A percentile compares a stretch with the other conserved stretches of the same genome.
phyloP scores from a whole-genome alignment of 495 filamentous ascomycete species.

The Schizothecium vesticola region DNA sequence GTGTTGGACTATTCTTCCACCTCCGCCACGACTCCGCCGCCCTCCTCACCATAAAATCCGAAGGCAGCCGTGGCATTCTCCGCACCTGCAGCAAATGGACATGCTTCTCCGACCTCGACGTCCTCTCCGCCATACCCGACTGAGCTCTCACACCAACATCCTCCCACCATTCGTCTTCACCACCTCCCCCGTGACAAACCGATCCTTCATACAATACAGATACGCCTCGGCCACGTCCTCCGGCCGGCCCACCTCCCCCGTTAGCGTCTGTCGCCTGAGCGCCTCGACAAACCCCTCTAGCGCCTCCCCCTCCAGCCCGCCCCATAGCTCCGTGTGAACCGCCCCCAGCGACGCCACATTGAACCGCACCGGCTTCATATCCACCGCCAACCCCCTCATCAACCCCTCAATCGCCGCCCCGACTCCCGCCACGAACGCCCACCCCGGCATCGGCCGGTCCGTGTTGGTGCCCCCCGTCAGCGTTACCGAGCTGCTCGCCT shows the following conservation, averaged over 20 bases:
- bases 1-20: slow-evolving; percentile 5
- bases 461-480: slow-evolving; percentile 47
- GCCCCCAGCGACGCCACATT: slow-evolving; percentile 39
- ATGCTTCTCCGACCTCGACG: neutral
- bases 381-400: slow-evolving; percentile 13
- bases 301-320: slow-evolving; percentile 9
- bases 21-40: neutral
- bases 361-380: slow-evolving; percentile 12
- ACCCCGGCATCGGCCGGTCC: slow-evolving; percentile 1
- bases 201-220: slow-evolving; percentile 57
- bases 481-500: slow-evolving; percentile 41
- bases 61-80: slow-evolving; percentile 1
- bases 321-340: slow-evolving; percentile 49
- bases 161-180: slow-evolving; percentile 12
- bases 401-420: slow-evolving; percentile 9
- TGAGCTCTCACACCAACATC: slow-evolving; percentile 5
- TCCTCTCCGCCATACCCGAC: neutral
- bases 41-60: neutral
- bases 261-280: slow-evolving; percentile 28
- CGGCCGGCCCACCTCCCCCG: slow-evolving; percentile 41
- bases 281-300: slow-evolving; percentile 28
- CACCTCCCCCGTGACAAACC: slow-evolving; percentile 5
- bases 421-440: neutral
- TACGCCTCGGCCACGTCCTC: slow-evolving; percentile 61
- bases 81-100: slow-evolving; percentile 2